These are phyloP conservation scores for Aspergillus hiratsukae DNA, from an alignment of 2,329 filamentous ascomycete species.

Conservation along the genomic window DNA sequence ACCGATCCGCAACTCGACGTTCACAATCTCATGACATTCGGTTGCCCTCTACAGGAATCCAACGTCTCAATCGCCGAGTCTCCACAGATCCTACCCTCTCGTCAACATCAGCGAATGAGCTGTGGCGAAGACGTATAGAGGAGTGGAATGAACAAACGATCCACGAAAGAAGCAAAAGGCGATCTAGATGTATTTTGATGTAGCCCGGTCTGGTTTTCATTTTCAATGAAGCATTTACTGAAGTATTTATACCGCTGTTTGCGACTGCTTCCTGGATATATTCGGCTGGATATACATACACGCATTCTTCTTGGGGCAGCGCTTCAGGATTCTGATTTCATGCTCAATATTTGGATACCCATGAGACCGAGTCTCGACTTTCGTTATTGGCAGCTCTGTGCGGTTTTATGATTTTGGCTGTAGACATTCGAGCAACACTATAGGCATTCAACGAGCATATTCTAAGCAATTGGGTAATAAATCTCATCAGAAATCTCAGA, in stretches of 20 bases:
- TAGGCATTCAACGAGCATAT: background rate
- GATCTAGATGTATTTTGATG: conserved; percentile 38
- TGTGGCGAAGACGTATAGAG: conserved; percentile 36
- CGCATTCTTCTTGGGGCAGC: background rate
- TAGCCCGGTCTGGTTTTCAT: conserved; percentile 13
- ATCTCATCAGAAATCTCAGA: background rate
- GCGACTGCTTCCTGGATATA: background rate
- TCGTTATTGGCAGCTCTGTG: background rate
- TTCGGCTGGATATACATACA: background rate
- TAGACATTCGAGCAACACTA: background rate
- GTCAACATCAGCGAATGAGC: conserved; percentile 27
- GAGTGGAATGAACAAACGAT: conserved; percentile 39
- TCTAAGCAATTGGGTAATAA: background rate
- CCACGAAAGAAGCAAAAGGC: conserved; percentile 30
- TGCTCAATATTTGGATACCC: background rate
- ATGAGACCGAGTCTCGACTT: background rate
- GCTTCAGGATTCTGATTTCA: background rate
- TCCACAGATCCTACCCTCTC: conserved; percentile 31
- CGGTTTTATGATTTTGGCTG: background rate
- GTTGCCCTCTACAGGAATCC: conserved; percentile 6
- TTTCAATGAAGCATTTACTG: background rate
- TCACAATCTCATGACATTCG: conserved; percentile 17
- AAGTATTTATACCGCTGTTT: background rate
- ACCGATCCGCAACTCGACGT: conserved; percentile 11
- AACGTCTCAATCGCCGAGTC: conserved; percentile 22